Evolutionary conservation across 331 rosid genomes (phyloP), one percentile per base, ranked within the genome.

Genomic region (Cydonia oblonga): DNA sequence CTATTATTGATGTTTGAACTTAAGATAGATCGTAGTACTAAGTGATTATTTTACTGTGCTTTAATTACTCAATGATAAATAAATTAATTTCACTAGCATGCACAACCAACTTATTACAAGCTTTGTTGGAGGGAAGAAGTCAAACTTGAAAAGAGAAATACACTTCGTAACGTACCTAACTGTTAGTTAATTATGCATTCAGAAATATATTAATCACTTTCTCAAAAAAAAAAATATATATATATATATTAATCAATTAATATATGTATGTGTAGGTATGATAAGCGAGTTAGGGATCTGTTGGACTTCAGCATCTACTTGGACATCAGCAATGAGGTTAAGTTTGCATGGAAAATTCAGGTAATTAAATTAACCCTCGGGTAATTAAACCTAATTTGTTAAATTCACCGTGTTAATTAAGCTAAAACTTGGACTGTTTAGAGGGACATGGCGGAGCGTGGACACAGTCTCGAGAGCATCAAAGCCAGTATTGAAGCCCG

Each of bases 361-460:
- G 99, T 93, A 76, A 60, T 26, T 23, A 57, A 59, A 0, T 18
- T 59, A 56, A 5, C 5, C 42, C 10, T n/a, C 6, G 1, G 20
- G 15, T 54, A 11, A 22, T 70, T 11, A 53, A 16, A 14, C 18
- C 16, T 59, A 25, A 59, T 26, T 25, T 59, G 9, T 7, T 61
- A 24, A 76, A 35, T 75, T 76, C 9, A 82, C 18, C 11, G 75
- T 60, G 60, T 25, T 61, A 24, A 81, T 23, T 53, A n/a, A 19
- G 59, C 25, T 32, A 72, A 56, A 60, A 75, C 73, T 60, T 59
- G 64, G 64, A 59, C 13, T 59, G 64, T 11, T 57, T 79, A 95
- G 99, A 89, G 99, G 75, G 99, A 95, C 85, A 95, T 95, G 99
- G 96, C 99, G 29, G 99, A 95, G 69, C 93, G 99, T 63, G 99